Base-by-base conservation (phyloP, 495 filamentous ascomycete species). In the Tuber aestivum region DNA sequence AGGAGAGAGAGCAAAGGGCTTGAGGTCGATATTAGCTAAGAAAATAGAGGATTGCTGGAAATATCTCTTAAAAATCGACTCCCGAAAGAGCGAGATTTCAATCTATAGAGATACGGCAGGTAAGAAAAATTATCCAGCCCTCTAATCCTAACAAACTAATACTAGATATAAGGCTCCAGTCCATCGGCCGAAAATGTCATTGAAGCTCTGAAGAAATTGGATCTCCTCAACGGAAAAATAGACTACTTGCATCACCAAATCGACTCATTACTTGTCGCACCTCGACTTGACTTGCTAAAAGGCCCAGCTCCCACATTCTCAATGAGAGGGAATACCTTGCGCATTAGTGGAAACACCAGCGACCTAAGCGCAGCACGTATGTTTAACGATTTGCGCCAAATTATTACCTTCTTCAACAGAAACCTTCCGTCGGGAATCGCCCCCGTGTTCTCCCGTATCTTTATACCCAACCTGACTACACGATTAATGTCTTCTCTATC, bases 401-500 rank as follows among this genome's bases (percentile, higher is more conserved):
- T 93, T 9, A 86, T 95, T 38, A 85, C 85, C 3, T 95, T 92
- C 80, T 83, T 97, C 4, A 86, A 87, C 68, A 84, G 87, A 35
- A 85, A 86, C 65, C 84, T 97, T 21, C 94, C 95, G 6, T 71
- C 84, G 27, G 86, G 89, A 18, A 86, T 97, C 6, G 83, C 88
- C 27, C 83, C 86, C 35, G 86, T 88, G 0, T 84, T 97, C 16
- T 91, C 92, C 0, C 85, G 87, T 16, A 86, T 86, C 8, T 87
- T 97, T 73, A 88, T 96, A 78, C 90, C 91, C 1, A 85, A 84
- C 75, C 83, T 97, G 23, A 87, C 90, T 9, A 86, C 88, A 0
- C 89, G 88, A 18, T 86, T 96, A 6, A 91, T 92, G 70, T 86
- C 87, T 14, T 96, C 93, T 90, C 87, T 99, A 27, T 89, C 92